Base-by-base conservation (phyloP, 2,329 filamentous ascomycete species). In the Pestalotiopsis sp. region DNA sequence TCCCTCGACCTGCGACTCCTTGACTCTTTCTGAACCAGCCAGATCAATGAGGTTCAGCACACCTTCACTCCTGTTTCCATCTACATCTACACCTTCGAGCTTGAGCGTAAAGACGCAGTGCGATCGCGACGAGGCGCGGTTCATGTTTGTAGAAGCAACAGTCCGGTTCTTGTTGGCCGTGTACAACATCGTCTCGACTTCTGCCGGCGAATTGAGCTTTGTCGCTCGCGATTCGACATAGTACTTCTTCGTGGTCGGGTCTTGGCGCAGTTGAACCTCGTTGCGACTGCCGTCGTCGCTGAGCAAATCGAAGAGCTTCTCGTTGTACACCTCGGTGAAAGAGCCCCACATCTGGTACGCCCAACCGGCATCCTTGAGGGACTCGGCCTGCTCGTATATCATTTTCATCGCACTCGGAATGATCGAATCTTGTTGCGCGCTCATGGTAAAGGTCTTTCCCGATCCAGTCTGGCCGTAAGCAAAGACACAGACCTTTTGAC, bases 401-500 rank as follows among this genome's bases (percentile, higher is more conserved):
- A 98, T 95, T 72, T 93, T 89, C 7, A 97, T 96, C 3, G 96
- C 95, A 7, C 92, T 89, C 1, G 96, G 95, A 69, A 99, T 99
- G 92, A 99, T 98, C 73, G 96, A 96, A 74, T 98, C 93, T 27
- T 75, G 2, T 85, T 81, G 0, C 91, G 92, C 11, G 68, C 76
- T 78, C 96, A 99, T 99, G 3, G 96, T 98, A 77, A 92, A 93
- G 0, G 96, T 99, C 85, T 99, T 99, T 69, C 96, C 96, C 20
- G 95, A 96, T 3, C 96, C 96, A 0, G 96, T 99, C 80, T 99
- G 96, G 58, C 96, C 96, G 77, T 99, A 99, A 78, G 95, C 98
- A 82, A 99, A 97, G 71, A 99, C 98, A 81, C 95, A 98, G 65
- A 99, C 96, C 74, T 98, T 99, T 84, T 97, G 99, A 1, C 96